phyloP scores from a whole-genome alignment of 2,329 filamentous ascomycete species.

The Fusarium newnesense region DNA sequence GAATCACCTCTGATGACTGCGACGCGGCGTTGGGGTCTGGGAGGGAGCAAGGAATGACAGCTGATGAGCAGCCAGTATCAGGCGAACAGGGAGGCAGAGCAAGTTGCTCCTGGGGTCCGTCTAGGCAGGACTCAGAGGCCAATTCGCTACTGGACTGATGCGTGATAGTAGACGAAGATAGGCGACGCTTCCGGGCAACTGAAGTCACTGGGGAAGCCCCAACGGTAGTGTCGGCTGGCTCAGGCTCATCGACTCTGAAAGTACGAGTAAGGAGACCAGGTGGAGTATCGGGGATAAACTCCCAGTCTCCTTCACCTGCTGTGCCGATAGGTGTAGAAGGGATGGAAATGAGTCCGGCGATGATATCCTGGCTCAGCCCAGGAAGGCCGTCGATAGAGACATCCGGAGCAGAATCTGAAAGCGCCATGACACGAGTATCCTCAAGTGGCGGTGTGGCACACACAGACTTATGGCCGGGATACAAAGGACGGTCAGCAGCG shows the following conservation, averaged over 20 bases:
- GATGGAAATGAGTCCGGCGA: neutral
- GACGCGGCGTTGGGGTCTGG: neutral
- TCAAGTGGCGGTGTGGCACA: neutral
- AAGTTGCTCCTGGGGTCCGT: neutral
- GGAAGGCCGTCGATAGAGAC: neutral
- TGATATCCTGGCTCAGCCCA: neutral
- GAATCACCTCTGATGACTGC: neutral
- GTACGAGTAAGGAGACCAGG: accelerated
- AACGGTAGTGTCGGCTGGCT: accelerated
- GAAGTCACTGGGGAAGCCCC: neutral
- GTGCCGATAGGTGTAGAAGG: neutral
- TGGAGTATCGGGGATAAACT: neutral
- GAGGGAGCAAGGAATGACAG: neutral
- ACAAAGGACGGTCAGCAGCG: neutral
- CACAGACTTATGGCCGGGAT: neutral
- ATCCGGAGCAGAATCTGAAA: neutral
- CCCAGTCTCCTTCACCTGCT: neutral
- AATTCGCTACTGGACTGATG: neutral
- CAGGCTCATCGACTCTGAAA: neutral
- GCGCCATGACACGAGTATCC: neutral
- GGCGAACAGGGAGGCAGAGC: neutral
- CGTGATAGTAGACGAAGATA: neutral
- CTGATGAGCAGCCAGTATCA: neutral
- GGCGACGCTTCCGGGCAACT: neutral
- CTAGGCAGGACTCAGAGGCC: neutral